Base-by-base conservation (phyloP, 176 grass and related monocot genomes). In the Phragmites australis region DNA sequence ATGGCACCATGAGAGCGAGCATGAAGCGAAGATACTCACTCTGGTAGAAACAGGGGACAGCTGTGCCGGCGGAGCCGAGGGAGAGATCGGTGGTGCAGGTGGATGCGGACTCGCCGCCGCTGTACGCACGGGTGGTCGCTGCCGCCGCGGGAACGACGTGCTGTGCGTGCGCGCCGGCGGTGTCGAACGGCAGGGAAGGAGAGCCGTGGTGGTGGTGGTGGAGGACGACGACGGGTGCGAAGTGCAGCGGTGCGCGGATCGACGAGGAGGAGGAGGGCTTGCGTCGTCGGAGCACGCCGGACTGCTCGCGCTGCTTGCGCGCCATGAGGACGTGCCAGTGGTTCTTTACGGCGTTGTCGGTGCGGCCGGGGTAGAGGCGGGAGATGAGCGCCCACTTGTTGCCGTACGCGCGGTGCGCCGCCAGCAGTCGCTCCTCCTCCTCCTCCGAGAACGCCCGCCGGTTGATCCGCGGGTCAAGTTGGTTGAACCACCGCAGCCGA, bases 241-340 rank as follows among this genome's bases (percentile, higher is more conserved):
- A 45, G 41, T 59, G 75, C 56, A 1, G 72, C 26, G 41, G 54
- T 22, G 30, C 41, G 15, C 31, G 6, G 9, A 27, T 31, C 5
- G 81, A 60, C 53, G 85, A 58, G 17, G 71, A 17, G n/a, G 68
- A 18, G 10, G 42, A 17, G 44, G 89, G 25, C 76, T 86, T 96
- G 80, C 93, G 89, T 74, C 90, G 91, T 53, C 93, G 89, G 78
- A 86, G 88, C 51, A 88, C 85, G 65, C 82, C 84, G 8, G 85
- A 87, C n/a, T 97, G 88, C 71, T 93, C 90, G 2, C 90, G 87
- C 70, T 90, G 87, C 61, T 47, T 75, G 76, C 93, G 91, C 47
- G 93, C 93, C 88, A 87, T 93, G 79, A 97, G 89, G 65, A 97
- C 93, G 84, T 97, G 93, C 90, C 90, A 97, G 90, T 97, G 93